phyloP scores from a whole-genome alignment of 2,329 filamentous ascomycete species.

The Colletotrichum musae region DNA sequence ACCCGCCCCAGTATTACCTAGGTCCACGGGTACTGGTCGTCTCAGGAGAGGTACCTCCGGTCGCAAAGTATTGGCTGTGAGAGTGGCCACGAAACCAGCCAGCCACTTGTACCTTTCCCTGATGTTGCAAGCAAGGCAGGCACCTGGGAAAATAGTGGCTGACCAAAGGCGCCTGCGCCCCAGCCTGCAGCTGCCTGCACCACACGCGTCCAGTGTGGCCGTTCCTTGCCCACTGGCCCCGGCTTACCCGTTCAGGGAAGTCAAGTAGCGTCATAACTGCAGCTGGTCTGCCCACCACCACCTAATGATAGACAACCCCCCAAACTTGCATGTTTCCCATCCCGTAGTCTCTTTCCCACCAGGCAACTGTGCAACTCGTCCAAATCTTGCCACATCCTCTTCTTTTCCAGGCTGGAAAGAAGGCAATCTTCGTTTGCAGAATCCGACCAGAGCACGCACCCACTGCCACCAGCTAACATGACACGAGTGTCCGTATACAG shows the following conservation, averaged over 20 bases:
- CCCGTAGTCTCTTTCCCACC: conserved; percentile 15
- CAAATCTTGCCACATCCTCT: conserved; percentile 17
- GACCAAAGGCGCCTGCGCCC: conserved; percentile 4
- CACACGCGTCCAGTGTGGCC: conserved; percentile 5
- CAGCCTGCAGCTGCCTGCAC: neutral
- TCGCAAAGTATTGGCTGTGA: neutral
- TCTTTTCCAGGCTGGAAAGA: conserved; percentile 27
- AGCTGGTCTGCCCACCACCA: conserved; percentile 32
- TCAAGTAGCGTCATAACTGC: conserved; percentile 40
- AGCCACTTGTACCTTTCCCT: neutral
- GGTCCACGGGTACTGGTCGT: neutral
- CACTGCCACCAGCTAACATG: conserved; percentile 49
- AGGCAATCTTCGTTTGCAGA: neutral
- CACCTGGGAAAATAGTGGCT: neutral
- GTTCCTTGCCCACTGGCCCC: neutral
- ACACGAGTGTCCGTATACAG: conserved; percentile 61
- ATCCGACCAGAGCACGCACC: neutral
- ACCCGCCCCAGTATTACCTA: neutral
- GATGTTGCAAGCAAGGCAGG: no score
- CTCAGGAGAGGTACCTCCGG: neutral
- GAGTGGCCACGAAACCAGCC: neutral
- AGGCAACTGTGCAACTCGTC: conserved; percentile 15
- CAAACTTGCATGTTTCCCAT: conserved; percentile 16
- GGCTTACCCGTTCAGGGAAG: conserved; percentile 33
- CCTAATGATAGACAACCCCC: conserved; percentile 27